Percentiles rank a stretch among this genome's conserved stretches.
Conservation (phyloP, 306 rosid genomes). For the Gleditsia sinensis region DNA sequence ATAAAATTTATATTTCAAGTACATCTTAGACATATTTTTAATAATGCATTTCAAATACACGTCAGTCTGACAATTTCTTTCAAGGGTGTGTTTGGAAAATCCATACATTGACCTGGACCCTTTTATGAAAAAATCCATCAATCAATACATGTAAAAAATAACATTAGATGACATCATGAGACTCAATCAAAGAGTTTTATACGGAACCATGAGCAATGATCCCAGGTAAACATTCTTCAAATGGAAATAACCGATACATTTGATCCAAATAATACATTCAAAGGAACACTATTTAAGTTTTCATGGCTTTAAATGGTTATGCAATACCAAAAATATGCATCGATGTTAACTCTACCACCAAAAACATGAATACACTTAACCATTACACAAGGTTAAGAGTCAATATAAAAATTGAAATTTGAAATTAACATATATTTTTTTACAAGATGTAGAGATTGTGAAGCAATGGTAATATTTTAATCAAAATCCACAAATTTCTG, state of each 20-base stretch:
- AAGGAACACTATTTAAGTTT: constrained; percentile 9
- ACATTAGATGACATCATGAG: background rate
- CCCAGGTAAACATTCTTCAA: constrained; percentile 4
- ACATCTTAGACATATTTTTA: background rate
- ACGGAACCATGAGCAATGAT: constrained; percentile 20
- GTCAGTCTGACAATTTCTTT: background rate
- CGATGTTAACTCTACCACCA: background rate
- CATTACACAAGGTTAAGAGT: background rate
- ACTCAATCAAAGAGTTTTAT: background rate
- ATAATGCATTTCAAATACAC: background rate
- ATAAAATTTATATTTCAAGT: background rate
- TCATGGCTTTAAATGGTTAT: background rate
- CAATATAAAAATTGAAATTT: background rate
- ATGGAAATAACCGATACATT: constrained; percentile 19
- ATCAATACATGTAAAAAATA: background rate
- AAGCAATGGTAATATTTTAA: background rate
- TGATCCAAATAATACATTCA: constrained; percentile 26
- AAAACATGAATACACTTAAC: background rate
- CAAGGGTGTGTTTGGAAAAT: background rate
- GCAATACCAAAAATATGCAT: background rate
- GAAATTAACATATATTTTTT: background rate
- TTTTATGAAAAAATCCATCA: background rate
- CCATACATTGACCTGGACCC: background rate
- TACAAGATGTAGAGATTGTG: background rate
- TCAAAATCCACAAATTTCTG: constrained; percentile 14